These are phyloP conservation scores for Rhizopogon sp. DNA, from an alignment of 768 basidiomycete species.

Conservation along the genomic window DNA sequence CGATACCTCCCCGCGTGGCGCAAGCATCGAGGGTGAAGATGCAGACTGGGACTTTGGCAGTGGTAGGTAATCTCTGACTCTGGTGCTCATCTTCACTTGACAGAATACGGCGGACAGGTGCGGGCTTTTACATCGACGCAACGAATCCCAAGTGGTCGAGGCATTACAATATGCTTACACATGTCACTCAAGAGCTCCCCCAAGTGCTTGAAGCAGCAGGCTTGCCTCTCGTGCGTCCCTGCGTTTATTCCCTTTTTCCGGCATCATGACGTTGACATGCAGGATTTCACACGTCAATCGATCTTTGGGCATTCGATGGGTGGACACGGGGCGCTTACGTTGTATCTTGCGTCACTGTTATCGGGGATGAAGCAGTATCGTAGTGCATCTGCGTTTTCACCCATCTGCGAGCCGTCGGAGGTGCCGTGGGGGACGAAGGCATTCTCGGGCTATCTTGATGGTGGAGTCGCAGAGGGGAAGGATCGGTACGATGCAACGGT, in stretches of 20 bases:
- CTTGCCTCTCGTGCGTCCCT: conserved; percentile 65
- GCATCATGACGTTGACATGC: neutral
- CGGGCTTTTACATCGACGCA: conserved; percentile 95
- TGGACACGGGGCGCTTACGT: conserved; percentile 89
- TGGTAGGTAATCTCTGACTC: conserved; percentile 34
- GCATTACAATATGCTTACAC: conserved; percentile 86
- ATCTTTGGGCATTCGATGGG: conserved; percentile 98
- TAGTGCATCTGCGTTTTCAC: conserved; percentile 87
- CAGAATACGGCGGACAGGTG: conserved; percentile 33
- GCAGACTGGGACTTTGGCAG: conserved; percentile 89
- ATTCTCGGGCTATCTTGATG: conserved; percentile 78
- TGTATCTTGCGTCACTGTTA: conserved; percentile 71
- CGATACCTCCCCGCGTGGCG: conserved; percentile 93
- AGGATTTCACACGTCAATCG: conserved; percentile 83
- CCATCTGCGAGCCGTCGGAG: conserved; percentile 79
- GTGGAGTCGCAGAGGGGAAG: conserved; percentile 72
- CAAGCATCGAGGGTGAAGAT: conserved; percentile 77
- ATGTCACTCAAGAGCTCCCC: conserved; percentile 83
- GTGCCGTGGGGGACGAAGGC: conserved; percentile 93
- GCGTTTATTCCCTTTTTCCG: neutral
- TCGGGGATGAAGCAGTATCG: conserved; percentile 60
- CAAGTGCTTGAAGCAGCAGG: conserved; percentile 65
- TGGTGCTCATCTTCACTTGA: neutral
- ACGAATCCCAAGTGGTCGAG: conserved; percentile 67
- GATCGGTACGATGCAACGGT: conserved; percentile 79